Percentiles rank a stretch among this genome's conserved stretches.
Evolutionary conservation across 2,329 filamentous ascomycete genomes (phyloP).

Genomic region (Colletotrichum horii): DNA sequence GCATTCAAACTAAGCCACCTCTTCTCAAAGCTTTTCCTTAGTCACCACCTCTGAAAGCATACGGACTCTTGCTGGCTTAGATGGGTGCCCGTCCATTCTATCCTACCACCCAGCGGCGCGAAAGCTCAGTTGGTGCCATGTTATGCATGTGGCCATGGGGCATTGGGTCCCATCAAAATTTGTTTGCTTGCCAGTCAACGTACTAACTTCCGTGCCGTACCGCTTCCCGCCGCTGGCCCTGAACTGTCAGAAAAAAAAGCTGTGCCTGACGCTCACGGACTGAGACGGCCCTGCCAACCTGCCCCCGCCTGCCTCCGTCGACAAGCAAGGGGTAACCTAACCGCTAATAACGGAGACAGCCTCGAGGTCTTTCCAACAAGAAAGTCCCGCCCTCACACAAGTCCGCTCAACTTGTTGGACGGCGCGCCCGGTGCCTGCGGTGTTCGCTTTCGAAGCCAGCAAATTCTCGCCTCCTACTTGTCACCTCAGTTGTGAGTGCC

Average conservation of each 20-base stretch:
- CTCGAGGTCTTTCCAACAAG: background rate
- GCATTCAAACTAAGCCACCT: background rate
- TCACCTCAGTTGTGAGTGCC: background rate
- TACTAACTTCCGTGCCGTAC: constrained; percentile 23
- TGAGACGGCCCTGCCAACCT: background rate
- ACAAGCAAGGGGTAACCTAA: constrained; percentile 2
- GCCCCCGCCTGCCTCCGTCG: constrained; percentile 3
- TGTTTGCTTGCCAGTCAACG: constrained; percentile 18
- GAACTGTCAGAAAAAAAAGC: background rate
- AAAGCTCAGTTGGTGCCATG: background rate
- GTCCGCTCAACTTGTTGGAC: background rate
- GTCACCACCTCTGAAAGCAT: background rate
- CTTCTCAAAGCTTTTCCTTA: background rate
- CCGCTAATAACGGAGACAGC: background rate
- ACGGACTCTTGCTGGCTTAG: background rate
- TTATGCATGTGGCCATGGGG: background rate
- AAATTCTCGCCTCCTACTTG: background rate
- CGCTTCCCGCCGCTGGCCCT: constrained; percentile 16
- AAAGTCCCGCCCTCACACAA: background rate
- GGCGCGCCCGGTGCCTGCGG: background rate
- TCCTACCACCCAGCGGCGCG: background rate
- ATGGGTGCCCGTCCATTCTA: background rate
- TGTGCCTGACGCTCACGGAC: background rate
- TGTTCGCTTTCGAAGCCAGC: background rate
- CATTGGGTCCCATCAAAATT: background rate